Evolutionary conservation across 257 asterid genomes (phyloP), one percentile per base, ranked within the genome.

Genomic region (Fraxinus americana): DNA sequence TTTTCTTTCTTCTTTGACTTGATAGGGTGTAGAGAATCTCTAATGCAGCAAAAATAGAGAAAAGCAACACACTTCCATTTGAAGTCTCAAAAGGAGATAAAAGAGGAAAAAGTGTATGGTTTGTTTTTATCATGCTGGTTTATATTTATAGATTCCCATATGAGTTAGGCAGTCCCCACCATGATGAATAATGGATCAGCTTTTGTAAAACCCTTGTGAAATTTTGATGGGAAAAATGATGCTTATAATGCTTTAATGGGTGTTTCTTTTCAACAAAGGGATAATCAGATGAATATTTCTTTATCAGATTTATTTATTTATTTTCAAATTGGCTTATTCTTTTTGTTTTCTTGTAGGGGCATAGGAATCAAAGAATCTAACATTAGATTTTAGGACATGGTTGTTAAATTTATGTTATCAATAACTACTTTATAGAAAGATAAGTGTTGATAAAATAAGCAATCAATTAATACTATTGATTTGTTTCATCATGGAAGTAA

Each of bases 281-380:
- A 63, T 63, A 63, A 12, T 68, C 43, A 67, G 43, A 45, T 70
- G 63, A n/a, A 78, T 80, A 82, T 83, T 21, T 34, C 48, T 54
- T 79, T 43, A 16, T 78, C 70, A 16, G 32, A 66, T 61, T 67
- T 50, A 74, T 82, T 73, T 70, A 61, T 27, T 17, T 17, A 76
- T 74, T 70, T 72, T 74, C 77, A 83, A 83, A 73, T 90, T 91
- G 93, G 92, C 93, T 88, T 86, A 84, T 91, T 91, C 96, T 89
- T 88, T 88, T 92, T 87, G 97, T 89, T 86, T 82, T 81, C 76
- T 85, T 87, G 87, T 85, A 80, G 93, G 90, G 90, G 75, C 82
- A 79, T 82, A 84, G 92, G 97, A 91, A 94, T 91, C 94, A 91
- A 91, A 82, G 98, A 92, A 92, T 92, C 97, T 90, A 86, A 86